Conservation (phyloP, 1,284 basidiomycete species). For the Heterobasidion occidentale region DNA sequence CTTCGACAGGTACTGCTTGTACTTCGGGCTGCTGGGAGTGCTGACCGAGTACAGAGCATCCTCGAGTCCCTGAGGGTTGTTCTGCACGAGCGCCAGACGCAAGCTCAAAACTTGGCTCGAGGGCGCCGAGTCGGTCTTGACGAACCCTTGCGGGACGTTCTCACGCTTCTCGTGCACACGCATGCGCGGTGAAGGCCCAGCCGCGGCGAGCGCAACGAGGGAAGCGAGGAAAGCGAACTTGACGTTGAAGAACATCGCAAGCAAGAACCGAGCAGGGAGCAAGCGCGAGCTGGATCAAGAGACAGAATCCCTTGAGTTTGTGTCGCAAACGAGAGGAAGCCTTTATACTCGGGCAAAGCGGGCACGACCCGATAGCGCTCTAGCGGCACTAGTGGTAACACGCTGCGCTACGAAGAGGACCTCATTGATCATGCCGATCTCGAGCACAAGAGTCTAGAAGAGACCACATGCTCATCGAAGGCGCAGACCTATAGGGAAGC, state of each 20-base stretch:
- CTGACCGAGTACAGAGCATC: slow-evolving; percentile 21
- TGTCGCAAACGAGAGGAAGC: not conserved
- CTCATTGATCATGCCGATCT: too few species aligned
- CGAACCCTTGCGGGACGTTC: slow-evolving; percentile 13
- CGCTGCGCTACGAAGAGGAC: too few species aligned
- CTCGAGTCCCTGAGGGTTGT: slow-evolving; percentile 22
- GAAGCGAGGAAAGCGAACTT: not conserved
- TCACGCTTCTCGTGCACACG: slow-evolving; percentile 14
- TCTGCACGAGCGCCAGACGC: slow-evolving; percentile 18
- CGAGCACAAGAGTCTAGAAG: too few species aligned
- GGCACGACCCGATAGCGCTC: too few species aligned
- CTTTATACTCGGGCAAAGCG: too few species aligned
- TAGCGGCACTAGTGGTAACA: too few species aligned
- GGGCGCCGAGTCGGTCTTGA: slow-evolving; percentile 11
- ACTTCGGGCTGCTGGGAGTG: slow-evolving; percentile 18
- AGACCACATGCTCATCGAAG: too few species aligned
- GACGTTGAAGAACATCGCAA: not conserved
- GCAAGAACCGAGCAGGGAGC: not conserved
- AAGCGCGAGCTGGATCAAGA: not conserved
- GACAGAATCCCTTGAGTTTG: not conserved
- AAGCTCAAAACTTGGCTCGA: slow-evolving; percentile 11
- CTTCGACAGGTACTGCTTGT: slow-evolving; percentile 23
- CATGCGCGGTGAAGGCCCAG: not conserved
- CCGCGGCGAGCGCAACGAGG: not conserved
- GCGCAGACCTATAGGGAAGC: too few species aligned